Base-by-base conservation (phyloP, 2,329 filamentous ascomycete species). In the Calonectria hawksworthii region DNA sequence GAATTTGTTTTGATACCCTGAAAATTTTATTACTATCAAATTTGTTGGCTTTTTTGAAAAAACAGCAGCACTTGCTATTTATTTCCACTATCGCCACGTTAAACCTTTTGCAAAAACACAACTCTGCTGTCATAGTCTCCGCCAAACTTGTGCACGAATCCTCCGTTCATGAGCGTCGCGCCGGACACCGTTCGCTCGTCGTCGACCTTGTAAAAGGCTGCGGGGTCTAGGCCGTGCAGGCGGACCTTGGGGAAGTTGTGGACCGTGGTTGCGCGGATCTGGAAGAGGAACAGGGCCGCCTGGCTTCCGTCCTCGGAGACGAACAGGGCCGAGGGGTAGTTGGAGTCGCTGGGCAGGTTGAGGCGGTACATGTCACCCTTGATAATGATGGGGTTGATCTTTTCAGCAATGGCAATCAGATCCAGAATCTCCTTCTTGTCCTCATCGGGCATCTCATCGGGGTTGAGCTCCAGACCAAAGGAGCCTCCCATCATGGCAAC, bases 401-500 rank as follows among this genome's bases (percentile, higher is more conserved):
- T 86, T 73, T 91, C 89, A 2, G 91, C 89, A 8, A 90, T 84
- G 0, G 83, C 84, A 73, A 94, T 89, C 1, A 93, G 84, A 0
- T 80, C 85, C 0, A 92, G 92, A 0, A 94, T 86, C 36, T 86
- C 85, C 0, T 84, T 86, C 61, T 84, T 86, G n/a, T 93, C 92
- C 16, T 88, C 88, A 0, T 85, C 85, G 0, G 83, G 83, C 8
- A 92, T 87, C 10, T 89, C 85, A 0, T 83, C 84, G 0, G 92
- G 92, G 79, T 93, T 87, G 10, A 94, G 87, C 80, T 94, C 92
- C 14, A 93, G 87, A 0, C 92, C 92, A 77, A 93, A 93, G 0
- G 90, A 92, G 2, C 92, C 92, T 70, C 92, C 92, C 92, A 93
- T 93, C 86, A 93, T 91, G 8, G 92, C 92, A 0, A 93, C 92